Base-by-base conservation (phyloP, 1,139 yeast genomes). In the Saccharomycopsis crataegensis region DNA sequence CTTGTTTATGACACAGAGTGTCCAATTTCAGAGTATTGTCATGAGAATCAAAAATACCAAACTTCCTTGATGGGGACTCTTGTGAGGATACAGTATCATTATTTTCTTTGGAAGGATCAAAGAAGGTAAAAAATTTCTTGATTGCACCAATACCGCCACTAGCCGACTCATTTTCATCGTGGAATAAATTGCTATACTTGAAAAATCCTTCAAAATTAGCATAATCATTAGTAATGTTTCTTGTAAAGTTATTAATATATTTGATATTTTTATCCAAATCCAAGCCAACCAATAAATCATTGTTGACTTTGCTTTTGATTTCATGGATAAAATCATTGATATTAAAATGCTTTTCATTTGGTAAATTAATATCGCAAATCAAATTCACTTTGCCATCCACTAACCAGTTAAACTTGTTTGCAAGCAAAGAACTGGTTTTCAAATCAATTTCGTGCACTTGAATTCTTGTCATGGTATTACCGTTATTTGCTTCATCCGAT, bases 301-400 rank as follows among this genome's bases (percentile, higher is more conserved):
- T 38, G 2, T 49, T 50, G 11, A 57, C 36, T 12, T 53, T 53
- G 5, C 37, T 17, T 22, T 51, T n/a, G 46, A 52, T 33, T 49
- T 54, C 53, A 40, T 54, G 34, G 68, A 63, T 45, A 45, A 52
- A 45, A 48, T 57, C 58, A 52, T 48, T 41, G 12, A 50, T 22
- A 28, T 49, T 48, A 28, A 46, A 50, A 2, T 64, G 65, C 2
- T 68, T 70, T 17, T 70, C 73, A 32, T 69, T 70, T 1, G 93
- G 91, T 47, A 85, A 71, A 73, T 82, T 80, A 31, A 86, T 78
- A 67, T 86, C 93, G 1, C 88, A 87, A 14, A 76, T 70, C 2
- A 86, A 69, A 58, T 85, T 90, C 1, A 86, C 83, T 59, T 79
- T 80, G 2, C 93, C 91, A 52, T 79, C 80, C 22, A 76, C 75